Evolutionary conservation across 2,329 filamentous ascomycete genomes (phyloP).

Genomic region (Fusarium newnesense): DNA sequence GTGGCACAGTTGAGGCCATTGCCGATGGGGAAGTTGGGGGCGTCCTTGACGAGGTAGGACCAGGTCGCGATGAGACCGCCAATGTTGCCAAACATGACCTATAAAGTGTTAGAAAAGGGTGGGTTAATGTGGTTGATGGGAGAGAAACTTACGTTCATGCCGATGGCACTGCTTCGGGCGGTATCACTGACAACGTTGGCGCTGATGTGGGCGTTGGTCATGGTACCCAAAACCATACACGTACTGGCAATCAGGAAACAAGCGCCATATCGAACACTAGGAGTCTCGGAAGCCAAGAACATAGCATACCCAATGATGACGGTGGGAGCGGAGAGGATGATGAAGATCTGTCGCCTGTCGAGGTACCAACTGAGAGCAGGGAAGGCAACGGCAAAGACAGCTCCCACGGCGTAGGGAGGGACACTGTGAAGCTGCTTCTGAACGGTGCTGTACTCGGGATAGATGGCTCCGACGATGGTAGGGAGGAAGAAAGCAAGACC

Average conservation of each 20-base stretch:
- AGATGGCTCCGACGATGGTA: slow-evolving; percentile 73
- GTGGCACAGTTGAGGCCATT: slow-evolving; percentile 73
- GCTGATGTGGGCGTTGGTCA: slow-evolving; percentile 70
- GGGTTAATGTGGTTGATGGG: fast-evolving
- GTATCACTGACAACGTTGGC: slow-evolving; percentile 75
- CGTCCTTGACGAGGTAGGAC: slow-evolving; percentile 71
- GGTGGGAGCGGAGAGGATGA: slow-evolving; percentile 64
- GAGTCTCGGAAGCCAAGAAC: slow-evolving; percentile 63
- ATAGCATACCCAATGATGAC: slow-evolving; percentile 73
- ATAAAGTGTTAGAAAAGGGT: neutral
- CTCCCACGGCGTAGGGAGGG: slow-evolving; percentile 71
- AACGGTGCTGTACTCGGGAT: slow-evolving; percentile 66
- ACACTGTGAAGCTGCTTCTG: slow-evolving; percentile 73
- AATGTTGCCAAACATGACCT: slow-evolving; percentile 53
- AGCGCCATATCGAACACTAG: slow-evolving; percentile 67
- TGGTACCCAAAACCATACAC: slow-evolving; percentile 68
- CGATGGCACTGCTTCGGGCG: slow-evolving; percentile 70
- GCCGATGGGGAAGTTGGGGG: slow-evolving; percentile 73
- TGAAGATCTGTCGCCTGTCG: slow-evolving; percentile 65
- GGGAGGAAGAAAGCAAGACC: slow-evolving; percentile 74
- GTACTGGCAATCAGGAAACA: slow-evolving; percentile 71
- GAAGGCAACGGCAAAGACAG: slow-evolving; percentile 67
- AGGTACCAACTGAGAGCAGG: slow-evolving; percentile 66
- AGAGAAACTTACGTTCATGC: slow-evolving; percentile 45
- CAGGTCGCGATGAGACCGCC: slow-evolving; percentile 74